Evolutionary conservation across 257 asterid species (phyloP).

Genomic region (Solanum rostratum): DNA sequence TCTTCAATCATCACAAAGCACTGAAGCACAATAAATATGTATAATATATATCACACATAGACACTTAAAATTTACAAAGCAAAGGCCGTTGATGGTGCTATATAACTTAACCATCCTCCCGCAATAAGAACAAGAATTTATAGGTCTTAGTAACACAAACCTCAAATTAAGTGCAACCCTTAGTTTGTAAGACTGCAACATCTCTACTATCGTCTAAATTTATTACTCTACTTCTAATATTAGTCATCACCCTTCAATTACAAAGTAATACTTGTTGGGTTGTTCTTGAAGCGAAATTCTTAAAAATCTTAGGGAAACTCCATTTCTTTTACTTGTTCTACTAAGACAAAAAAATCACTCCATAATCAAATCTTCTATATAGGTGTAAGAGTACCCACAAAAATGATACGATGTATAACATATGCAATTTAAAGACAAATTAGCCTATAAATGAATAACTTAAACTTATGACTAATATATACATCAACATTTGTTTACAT

Average conservation of each 20-base stretch:
- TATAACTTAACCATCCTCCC: too few relatives aligned
- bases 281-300: slow-evolving; percentile 78
- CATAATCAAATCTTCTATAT: background rate
- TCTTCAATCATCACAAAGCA: too few relatives aligned
- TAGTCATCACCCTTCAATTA: slow-evolving; percentile 65
- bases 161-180: too few relatives aligned
- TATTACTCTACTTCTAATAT: slow-evolving; percentile 37
- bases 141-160: too few relatives aligned
- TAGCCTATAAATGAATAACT: background rate
- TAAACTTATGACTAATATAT: background rate
- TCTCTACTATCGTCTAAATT: too few relatives aligned
- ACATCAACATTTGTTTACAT: background rate
- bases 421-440: background rate
- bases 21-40: too few relatives aligned
- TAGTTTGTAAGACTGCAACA: too few relatives aligned
- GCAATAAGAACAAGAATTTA: too few relatives aligned
- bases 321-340: slow-evolving; percentile 40
- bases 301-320: slow-evolving; percentile 77
- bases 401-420: background rate
- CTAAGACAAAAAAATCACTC: slow-evolving; percentile 37
- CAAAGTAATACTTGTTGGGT: slow-evolving; percentile 62
- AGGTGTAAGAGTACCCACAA: background rate
- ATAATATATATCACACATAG: accelerated
- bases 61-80: too few relatives aligned
- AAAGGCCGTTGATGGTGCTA: too few relatives aligned